Percentiles rank a stretch among this genome's conserved stretches.
Evolutionary conservation across 2,329 filamentous ascomycete species (phyloP).

Genomic region (Leptodontidium sp.): DNA sequence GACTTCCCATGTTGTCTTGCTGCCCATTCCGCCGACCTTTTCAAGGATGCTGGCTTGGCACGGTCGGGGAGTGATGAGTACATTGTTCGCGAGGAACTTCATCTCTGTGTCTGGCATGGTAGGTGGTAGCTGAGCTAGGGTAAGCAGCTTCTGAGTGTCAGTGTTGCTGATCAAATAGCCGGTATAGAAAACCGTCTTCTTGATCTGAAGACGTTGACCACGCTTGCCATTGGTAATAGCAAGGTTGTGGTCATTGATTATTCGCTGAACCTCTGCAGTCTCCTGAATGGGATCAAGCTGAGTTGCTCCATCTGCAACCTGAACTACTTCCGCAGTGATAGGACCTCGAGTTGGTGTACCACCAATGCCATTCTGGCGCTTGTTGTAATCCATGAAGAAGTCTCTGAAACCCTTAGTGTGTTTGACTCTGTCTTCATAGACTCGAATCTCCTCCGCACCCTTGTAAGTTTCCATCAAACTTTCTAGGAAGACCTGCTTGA

Average conservation of each 20-base stretch:
- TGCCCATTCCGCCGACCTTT: conserved; percentile 87
- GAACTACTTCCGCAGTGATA: conserved; percentile 82
- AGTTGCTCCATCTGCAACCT: conserved; percentile 79
- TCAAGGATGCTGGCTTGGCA: conserved; percentile 76
- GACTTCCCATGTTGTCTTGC: conserved; percentile 84
- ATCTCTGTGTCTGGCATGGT: conserved; percentile 73
- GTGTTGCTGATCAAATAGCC: conserved; percentile 82
- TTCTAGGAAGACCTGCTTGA: conserved; percentile 87
- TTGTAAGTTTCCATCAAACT: conserved; percentile 87
- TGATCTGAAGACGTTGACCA: conserved; percentile 69
- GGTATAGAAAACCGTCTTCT: conserved; percentile 89
- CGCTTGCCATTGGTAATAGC: conserved; percentile 55
- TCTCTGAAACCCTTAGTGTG: conserved; percentile 84
- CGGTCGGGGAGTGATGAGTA: conserved; percentile 85
- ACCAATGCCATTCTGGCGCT: conserved; percentile 55
- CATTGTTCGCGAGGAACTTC: conserved; percentile 85
- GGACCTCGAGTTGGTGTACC: conserved; percentile 65
- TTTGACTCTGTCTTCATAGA: conserved; percentile 72
- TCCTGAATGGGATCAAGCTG: conserved; percentile 81
- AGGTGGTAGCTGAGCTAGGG: conserved; percentile 70
- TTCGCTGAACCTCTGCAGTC: conserved; percentile 83
- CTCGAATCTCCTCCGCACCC: conserved; percentile 80
- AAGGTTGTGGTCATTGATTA: conserved; percentile 88
- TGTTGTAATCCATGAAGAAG: conserved; percentile 84
- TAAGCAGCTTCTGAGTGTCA: conserved; percentile 76